Evolutionary conservation across 129 eudicot species (phyloP).

Genomic region (Dittrichia graveolens): DNA sequence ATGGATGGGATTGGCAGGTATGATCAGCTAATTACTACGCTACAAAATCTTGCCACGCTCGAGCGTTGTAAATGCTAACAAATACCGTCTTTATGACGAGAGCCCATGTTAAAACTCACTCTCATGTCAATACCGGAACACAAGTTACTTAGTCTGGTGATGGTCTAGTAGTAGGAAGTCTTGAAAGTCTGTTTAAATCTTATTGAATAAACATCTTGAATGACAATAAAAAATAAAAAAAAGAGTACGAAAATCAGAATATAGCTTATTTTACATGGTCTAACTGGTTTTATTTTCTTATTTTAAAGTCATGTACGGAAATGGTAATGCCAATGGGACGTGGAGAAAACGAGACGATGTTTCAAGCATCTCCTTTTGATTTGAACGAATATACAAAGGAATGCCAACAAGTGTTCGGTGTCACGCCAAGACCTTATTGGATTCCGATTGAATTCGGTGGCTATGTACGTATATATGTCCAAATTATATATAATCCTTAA

Average conservation of each 20-base stretch:
- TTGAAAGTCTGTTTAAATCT: no score
- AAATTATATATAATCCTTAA: not conserved
- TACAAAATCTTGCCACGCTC: no score
- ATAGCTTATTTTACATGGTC: no score
- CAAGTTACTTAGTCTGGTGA: no score
- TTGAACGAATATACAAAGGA: conserved; percentile 24
- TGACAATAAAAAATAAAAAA: no score
- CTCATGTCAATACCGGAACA: no score
- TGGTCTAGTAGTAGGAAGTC: no score
- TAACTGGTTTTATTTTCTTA: not conserved
- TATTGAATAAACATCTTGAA: no score
- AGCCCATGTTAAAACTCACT: not conserved
- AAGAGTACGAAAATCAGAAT: no score
- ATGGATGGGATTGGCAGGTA: conserved; percentile 56
- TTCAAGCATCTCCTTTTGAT: conserved; percentile 37
- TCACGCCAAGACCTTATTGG: conserved; percentile 48
- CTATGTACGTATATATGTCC: conserved; percentile 42
- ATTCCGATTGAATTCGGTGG: conserved; percentile 46
- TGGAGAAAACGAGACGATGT: conserved; percentile 43
- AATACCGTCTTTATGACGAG: no score
- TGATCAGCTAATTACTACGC: no score
- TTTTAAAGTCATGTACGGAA: conserved; percentile 37
- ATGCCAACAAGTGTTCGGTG: conserved; percentile 36
- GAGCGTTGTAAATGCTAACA: not conserved
- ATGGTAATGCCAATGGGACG: conserved; percentile 47